Evolutionary conservation across 1,284 basidiomycete species (phyloP), one percentile per base, ranked within the genome.

Genomic region (Tetrapyrgos nigripes): DNA sequence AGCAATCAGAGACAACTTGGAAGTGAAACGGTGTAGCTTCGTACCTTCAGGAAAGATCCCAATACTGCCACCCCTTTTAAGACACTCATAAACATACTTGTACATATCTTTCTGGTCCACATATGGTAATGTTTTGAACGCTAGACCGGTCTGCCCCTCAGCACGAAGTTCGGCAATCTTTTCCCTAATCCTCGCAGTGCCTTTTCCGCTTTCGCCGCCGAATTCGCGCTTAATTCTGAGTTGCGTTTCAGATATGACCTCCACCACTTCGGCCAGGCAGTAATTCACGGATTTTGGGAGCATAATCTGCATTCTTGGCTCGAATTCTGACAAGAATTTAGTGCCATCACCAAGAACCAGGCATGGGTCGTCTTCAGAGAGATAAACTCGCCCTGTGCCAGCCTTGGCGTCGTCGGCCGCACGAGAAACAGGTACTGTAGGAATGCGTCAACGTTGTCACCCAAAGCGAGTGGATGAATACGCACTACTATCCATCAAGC

Each of bases 71-170:
- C 94, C 93, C 55, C 92, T 86, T 60, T 89, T 93, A 60, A 99
- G 80, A 62, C 88, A 87, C 67, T 94, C 83, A 73, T 98, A 99
- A 3, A 99, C 97, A 62, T 94, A 86, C 23, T 91, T 88, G 73
- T 98, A 99, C 89, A 98, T 98, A 62, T 94, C 87, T 61, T 92
- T 87, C 74, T 98, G 96, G 77, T 97, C 92, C 60, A 98, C 88
- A 70, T 89, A 89, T 1, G 94, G 93, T 59, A 97, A 75, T 40
- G 80, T 81, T 74, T 94, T 95, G 82, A 86, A 95, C 28, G 85
- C 76, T 48, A 94, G 64, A 0, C 94, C 94, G 26, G 75, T 74
- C 46, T 79, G 69, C 17, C 87, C 87, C 57, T 83, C 75, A 57
- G 75, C 72, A 57, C 81, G 80, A 27, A 82, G 65, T 68, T 91